phyloP scores from a whole-genome alignment of 2,329 filamentous ascomycete species.

The Harringtonia lauricola region DNA sequence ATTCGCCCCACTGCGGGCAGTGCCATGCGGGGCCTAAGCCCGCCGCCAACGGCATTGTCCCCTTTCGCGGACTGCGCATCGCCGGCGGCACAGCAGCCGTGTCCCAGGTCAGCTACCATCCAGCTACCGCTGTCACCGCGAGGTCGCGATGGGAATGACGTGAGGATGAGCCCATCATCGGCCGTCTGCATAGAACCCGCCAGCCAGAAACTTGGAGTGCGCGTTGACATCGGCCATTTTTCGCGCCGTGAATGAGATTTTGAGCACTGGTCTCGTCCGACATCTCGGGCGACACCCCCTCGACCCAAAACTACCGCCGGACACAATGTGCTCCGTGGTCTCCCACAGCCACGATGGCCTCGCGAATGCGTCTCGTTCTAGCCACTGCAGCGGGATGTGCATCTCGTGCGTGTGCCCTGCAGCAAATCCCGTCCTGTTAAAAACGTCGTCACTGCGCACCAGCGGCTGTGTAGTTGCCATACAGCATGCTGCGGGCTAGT shows the following conservation, averaged over 20 bases:
- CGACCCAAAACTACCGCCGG: constrained; percentile 22
- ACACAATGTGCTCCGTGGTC: constrained; percentile 17
- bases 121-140: no score
- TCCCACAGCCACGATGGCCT: constrained; percentile 16
- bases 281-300: constrained; percentile 21
- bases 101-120: no score
- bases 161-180: constrained; percentile 32
- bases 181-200: constrained; percentile 29
- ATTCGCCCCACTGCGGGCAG: no score
- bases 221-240: constrained; percentile 41
- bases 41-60: no score
- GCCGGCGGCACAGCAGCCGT: no score
- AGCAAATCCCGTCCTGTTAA: constrained; percentile 11
- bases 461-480: constrained; percentile 9
- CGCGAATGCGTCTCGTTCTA: constrained; percentile 19
- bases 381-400: constrained; percentile 17
- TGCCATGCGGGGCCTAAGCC: no score
- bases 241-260: constrained; percentile 32
- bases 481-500: constrained; percentile 13
- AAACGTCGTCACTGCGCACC: constrained; percentile 8
- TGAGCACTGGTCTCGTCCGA: constrained; percentile 14
- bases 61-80: no score
- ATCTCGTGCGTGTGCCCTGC: constrained; percentile 13
- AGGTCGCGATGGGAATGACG: neutral
- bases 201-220: constrained; percentile 42